Conservation (phyloP, 2,329 filamentous ascomycete species). For the Cladosporium velox region DNA sequence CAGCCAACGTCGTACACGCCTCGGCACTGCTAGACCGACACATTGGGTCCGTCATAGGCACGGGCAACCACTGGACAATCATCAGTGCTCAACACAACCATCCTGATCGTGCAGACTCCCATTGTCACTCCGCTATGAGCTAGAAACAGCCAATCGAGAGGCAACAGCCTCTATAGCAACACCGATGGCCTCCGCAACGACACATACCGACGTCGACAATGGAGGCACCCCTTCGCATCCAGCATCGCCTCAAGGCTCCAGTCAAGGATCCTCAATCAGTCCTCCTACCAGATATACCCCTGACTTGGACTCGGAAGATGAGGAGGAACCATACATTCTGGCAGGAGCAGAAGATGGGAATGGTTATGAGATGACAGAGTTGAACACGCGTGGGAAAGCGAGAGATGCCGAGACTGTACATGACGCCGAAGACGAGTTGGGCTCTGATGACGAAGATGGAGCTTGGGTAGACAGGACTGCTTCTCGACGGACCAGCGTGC, state of each 20-base stretch:
- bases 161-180: neutral
- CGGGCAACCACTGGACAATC: neutral
- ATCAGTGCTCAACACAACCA: neutral
- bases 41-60: neutral
- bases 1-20: neutral
- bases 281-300: slow-evolving; percentile 23
- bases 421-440: slow-evolving; percentile 26
- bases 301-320: slow-evolving; percentile 30
- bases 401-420: slow-evolving; percentile 10
- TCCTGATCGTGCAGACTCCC: neutral
- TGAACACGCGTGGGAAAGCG: slow-evolving; percentile 17
- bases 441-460: slow-evolving; percentile 32
- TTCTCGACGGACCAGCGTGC: slow-evolving; percentile 27
- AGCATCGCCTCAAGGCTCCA: neutral
- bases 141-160: neutral
- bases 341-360: slow-evolving; percentile 26
- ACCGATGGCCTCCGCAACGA: neutral
- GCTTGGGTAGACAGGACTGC: slow-evolving; percentile 6
- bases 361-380: slow-evolving; percentile 31
- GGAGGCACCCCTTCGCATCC: neutral
- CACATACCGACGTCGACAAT: neutral
- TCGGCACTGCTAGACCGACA: neutral
- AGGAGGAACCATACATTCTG: slow-evolving; percentile 23
- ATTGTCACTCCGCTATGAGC: neutral
- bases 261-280: neutral